Percentiles rank a stretch among this genome's conserved stretches.
Conservation (phyloP, 345 rosid species). For the Sonneratia alba region DNA sequence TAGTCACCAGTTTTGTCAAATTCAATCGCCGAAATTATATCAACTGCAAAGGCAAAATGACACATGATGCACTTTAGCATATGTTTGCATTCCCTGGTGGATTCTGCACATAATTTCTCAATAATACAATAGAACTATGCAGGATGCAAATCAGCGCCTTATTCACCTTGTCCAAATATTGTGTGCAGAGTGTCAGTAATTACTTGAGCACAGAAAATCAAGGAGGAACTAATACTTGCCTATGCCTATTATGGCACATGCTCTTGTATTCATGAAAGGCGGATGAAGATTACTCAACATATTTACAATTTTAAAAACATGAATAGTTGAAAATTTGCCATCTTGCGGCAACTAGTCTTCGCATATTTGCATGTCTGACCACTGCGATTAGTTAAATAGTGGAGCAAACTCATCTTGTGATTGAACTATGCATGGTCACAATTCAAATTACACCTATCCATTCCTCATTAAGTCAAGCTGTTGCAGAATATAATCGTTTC, state of each 20-base stretch:
- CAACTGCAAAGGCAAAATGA: conserved; percentile 48
- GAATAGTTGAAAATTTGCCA: background rate
- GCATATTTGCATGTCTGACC: background rate
- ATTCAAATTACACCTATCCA: background rate
- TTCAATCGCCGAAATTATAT: conserved; percentile 81
- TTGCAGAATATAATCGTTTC: background rate
- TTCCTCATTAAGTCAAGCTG: background rate
- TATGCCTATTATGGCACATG: background rate
- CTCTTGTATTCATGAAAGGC: background rate
- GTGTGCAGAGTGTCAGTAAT: background rate
- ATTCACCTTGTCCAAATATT: background rate
- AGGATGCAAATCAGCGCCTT: background rate
- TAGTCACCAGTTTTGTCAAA: conserved; percentile 74
- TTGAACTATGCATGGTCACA: background rate
- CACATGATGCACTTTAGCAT: background rate
- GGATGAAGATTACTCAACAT: background rate
- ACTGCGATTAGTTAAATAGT: background rate
- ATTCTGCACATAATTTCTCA: background rate
- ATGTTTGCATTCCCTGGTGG: background rate
- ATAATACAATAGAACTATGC: background rate
- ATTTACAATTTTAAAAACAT: background rate
- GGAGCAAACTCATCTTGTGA: background rate
- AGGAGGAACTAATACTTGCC: background rate
- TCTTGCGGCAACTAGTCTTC: background rate
- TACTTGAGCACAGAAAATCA: background rate